These are phyloP conservation scores for Abelmoschus esculentus DNA, from an alignment of 345 rosid genomes.

Conservation along the genomic window DNA sequence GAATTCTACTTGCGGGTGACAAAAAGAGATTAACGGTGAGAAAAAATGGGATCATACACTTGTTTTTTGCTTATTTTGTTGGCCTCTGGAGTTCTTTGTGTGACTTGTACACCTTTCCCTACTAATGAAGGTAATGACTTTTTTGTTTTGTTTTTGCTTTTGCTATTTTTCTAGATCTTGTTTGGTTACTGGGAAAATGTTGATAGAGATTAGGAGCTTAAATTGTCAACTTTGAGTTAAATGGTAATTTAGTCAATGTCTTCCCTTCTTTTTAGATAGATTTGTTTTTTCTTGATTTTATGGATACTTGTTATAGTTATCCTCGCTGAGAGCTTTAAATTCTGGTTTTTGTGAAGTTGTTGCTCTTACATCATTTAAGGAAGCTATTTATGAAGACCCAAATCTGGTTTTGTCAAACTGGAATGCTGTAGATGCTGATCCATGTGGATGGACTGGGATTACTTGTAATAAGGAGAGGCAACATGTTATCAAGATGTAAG, in stretches of 20 bases:
- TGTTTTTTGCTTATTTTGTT: slow-evolving; percentile 33
- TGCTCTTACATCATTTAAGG: slow-evolving; percentile 74
- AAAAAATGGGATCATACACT: slow-evolving; percentile 35
- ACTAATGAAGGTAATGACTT: slow-evolving; percentile 59
- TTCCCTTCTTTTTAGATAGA: neutral
- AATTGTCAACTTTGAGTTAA: neutral
- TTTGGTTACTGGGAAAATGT: slow-evolving; percentile 22
- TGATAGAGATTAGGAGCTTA: slow-evolving; percentile 10
- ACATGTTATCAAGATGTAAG: slow-evolving; percentile 85
- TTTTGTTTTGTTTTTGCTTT: neutral
- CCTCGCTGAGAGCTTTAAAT: slow-evolving; percentile 19
- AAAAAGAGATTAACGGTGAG: slow-evolving; percentile 12
- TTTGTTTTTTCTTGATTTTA: neutral
- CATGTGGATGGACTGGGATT: slow-evolving; percentile 80
- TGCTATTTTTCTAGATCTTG: slow-evolving; percentile 42
- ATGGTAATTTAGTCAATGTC: neutral
- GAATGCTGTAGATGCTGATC: slow-evolving; percentile 76
- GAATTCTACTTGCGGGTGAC: slow-evolving; percentile 20
- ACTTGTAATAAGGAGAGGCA: slow-evolving; percentile 46
- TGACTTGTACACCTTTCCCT: slow-evolving; percentile 43
- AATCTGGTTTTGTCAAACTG: slow-evolving; percentile 63
- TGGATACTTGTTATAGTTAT: slow-evolving; percentile 7
- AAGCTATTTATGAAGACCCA: slow-evolving; percentile 88
- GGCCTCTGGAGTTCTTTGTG: slow-evolving; percentile 34
- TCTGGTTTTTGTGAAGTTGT: slow-evolving; percentile 30